Percentiles rank a stretch among this genome's conserved stretches.
Evolutionary conservation across 768 basidiomycete species (phyloP).

Genomic region (Trametes punicea): DNA sequence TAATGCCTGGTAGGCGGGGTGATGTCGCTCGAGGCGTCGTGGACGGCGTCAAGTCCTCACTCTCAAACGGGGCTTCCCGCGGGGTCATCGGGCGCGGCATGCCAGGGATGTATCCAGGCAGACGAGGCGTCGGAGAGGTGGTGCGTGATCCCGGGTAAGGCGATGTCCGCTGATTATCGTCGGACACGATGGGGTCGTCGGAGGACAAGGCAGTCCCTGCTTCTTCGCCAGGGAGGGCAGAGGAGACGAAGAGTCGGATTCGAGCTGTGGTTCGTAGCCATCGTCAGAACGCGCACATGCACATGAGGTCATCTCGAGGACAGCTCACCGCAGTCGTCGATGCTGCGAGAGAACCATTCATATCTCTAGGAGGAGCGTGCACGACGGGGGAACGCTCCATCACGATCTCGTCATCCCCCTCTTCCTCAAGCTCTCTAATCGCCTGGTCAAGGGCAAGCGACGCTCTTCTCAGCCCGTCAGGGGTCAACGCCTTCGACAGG

Average conservation of each 20-base stretch:
- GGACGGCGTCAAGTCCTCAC: constrained; percentile 69
- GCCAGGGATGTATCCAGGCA: constrained; percentile 85
- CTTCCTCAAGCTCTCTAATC: constrained; percentile 74
- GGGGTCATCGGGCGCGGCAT: constrained; percentile 93
- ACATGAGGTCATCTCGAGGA: constrained; percentile 15
- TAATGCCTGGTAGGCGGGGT: constrained; percentile 42
- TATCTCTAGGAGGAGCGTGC: constrained; percentile 17
- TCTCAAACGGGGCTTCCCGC: constrained; percentile 60
- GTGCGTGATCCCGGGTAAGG: constrained; percentile 50
- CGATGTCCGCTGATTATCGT: constrained; percentile 52
- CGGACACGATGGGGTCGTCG: constrained; percentile 50
- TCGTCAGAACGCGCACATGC: constrained; percentile 1
- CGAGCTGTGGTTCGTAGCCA: constrained; percentile 13
- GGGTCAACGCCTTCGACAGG: constrained; percentile 49
- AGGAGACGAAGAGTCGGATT: constrained; percentile 18
- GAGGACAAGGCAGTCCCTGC: constrained; percentile 70
- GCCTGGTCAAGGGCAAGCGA: constrained; percentile 74
- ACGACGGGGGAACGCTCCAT: constrained; percentile 55
- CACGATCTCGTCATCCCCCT: constrained; percentile 60
- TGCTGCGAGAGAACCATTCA: constrained; percentile 8
- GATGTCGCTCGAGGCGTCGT: constrained; percentile 77
- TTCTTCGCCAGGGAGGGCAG: constrained; percentile 38
- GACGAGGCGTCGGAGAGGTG: constrained; percentile 46
- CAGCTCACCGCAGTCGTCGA: constrained; percentile 18
- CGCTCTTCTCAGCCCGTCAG: constrained; percentile 54